These are phyloP conservation scores for Xylariaceae sp. DNA, from an alignment of 2,329 filamentous ascomycete species.

Conservation along the genomic window DNA sequence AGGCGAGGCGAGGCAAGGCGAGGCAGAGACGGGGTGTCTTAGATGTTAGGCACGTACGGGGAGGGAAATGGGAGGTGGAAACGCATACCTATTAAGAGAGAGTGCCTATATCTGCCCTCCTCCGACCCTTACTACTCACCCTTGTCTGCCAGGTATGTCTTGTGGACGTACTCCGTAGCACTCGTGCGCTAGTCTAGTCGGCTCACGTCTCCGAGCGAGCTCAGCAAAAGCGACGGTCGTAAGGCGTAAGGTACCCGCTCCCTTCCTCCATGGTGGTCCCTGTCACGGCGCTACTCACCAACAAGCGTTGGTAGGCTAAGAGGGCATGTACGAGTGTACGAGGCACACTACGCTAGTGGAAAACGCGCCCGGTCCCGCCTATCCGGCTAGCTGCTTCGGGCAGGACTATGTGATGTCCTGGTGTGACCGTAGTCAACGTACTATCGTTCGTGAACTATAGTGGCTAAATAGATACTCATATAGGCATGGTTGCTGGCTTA, in stretches of 20 bases:
- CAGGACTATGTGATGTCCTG: not conserved
- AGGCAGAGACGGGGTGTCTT: conserved; percentile 8
- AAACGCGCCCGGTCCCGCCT: not conserved
- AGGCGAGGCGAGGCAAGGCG: conserved; percentile 2
- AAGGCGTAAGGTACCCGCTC: conserved; percentile 8
- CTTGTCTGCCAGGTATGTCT: too few species aligned
- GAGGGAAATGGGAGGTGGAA: conserved; percentile 10
- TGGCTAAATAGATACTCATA: not conserved
- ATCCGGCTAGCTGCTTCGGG: conserved; percentile 8
- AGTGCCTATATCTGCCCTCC: not conserved
- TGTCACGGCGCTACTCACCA: conserved; percentile 6
- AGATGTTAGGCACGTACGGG: conserved; percentile 15
- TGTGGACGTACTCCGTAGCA: too few species aligned
- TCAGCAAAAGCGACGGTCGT: conserved; percentile 20
- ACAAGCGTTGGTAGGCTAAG: not conserved
- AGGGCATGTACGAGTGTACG: not conserved
- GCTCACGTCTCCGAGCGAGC: conserved; percentile 19
- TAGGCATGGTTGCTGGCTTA: not conserved
- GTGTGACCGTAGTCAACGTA: not conserved
- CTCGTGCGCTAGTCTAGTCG: conserved; percentile 15
- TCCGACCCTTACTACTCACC: too few species aligned
- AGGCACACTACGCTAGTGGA: not conserved
- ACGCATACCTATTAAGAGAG: conserved; percentile 14
- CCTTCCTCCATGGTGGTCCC: not conserved
- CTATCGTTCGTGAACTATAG: not conserved